Conservation (phyloP, 2,329 filamentous ascomycete genomes). For the Juglanconis sp. region DNA sequence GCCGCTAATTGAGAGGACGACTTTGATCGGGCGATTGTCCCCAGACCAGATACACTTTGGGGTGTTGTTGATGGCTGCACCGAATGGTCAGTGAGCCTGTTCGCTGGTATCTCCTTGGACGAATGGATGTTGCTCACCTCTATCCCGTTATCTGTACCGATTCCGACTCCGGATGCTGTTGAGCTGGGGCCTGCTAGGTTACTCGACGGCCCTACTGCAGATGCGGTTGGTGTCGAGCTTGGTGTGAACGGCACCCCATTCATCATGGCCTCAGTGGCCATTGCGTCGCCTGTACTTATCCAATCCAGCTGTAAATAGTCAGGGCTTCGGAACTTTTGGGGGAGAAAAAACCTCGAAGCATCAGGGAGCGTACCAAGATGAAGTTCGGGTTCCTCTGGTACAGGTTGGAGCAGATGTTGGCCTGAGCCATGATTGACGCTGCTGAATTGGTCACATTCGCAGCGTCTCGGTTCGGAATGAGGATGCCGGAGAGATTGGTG, state of each 20-base stretch:
- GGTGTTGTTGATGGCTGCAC: neutral
- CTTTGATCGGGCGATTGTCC: neutral
- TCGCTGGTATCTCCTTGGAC: neutral
- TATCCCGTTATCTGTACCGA: neutral
- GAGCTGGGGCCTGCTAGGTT: neutral
- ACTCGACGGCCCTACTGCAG: neutral
- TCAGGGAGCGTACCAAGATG: conserved; percentile 23
- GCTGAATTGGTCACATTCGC: conserved; percentile 45
- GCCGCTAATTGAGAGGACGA: neutral
- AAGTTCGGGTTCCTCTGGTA: conserved; percentile 34
- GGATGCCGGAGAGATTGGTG: conserved; percentile 32
- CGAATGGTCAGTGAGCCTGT: neutral
- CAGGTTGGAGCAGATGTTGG: conserved; percentile 29
- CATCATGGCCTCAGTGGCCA: conserved; percentile 12
- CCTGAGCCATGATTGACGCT: conserved; percentile 41
- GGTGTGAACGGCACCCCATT: conserved; percentile 6
- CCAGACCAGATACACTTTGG: neutral
- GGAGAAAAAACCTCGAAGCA: neutral
- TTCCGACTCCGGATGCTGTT: neutral
- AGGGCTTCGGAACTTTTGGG: neutral
- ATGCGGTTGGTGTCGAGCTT: neutral
- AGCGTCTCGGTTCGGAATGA: conserved; percentile 25
- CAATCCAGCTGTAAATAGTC: conserved; percentile 9
- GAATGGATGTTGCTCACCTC: neutral
- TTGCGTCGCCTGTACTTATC: conserved; percentile 14